Conservation (phyloP, 345 rosid species). For the Ricinus communis region DNA sequence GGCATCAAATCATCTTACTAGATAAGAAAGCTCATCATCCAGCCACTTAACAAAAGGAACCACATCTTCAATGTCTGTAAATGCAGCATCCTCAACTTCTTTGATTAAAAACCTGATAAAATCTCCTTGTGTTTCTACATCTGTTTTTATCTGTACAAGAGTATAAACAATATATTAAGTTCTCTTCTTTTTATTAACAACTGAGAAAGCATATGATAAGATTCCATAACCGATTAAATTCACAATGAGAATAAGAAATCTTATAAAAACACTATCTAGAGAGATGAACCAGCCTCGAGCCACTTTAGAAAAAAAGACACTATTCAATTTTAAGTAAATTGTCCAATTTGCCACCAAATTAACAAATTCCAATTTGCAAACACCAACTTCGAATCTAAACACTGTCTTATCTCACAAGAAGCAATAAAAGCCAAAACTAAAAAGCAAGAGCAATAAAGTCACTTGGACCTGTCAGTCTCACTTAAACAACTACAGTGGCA, state of each 20-base stretch:
- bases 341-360: constrained; percentile 21
- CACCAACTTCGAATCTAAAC: constrained; percentile 24
- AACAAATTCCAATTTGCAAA: neutral
- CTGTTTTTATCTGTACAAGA: constrained; percentile 76
- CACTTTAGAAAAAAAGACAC: neutral
- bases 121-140: constrained; percentile 93
- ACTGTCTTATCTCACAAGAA: constrained; percentile 39
- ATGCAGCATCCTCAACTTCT: constrained; percentile 82
- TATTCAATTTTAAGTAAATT: neutral
- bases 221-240: too few relatives aligned
- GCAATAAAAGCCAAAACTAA: constrained; percentile 19
- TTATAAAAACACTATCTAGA: neutral
- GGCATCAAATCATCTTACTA: constrained; percentile 39
- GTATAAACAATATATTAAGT: neutral
- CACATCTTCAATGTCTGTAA: constrained; percentile 77
- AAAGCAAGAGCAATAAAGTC: constrained; percentile 26
- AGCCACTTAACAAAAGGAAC: constrained; percentile 97
- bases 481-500: constrained; percentile 33
- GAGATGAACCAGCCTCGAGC: neutral
- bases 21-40: constrained; percentile 86
- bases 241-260: neutral
- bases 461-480: constrained; percentile 20
- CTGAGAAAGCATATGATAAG: too few relatives aligned
- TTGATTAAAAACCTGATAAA: constrained; percentile 84
- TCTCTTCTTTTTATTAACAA: neutral